Percentiles rank a stretch among this genome's conserved stretches.
These are phyloP conservation scores for Fusarium aywerte DNA, from an alignment of 2,329 filamentous ascomycete species.

Conservation along the genomic window DNA sequence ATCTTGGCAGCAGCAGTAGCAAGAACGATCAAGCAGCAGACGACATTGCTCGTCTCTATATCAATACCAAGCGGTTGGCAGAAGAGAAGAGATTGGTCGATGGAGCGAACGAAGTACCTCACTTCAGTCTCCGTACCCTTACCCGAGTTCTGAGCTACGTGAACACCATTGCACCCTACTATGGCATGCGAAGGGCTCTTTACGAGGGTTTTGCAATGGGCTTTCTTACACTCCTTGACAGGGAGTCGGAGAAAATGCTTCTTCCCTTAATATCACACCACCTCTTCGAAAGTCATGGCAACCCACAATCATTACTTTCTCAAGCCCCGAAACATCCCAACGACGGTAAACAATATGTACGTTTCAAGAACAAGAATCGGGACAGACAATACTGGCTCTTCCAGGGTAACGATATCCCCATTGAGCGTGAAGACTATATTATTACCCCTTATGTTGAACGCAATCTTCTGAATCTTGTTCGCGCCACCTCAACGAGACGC, in stretches of 20 bases:
- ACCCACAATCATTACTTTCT: constrained; percentile 77
- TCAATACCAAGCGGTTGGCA: constrained; percentile 84
- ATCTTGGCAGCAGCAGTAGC: constrained; percentile 77
- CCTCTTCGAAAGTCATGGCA: constrained; percentile 75
- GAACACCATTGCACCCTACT: constrained; percentile 82
- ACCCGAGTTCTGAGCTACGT: constrained; percentile 92
- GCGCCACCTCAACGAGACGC: constrained; percentile 88
- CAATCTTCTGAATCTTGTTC: constrained; percentile 92
- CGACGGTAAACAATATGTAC: constrained; percentile 82
- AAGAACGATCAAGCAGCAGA: constrained; percentile 78
- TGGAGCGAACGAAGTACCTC: constrained; percentile 93
- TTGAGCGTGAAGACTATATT: constrained; percentile 90
- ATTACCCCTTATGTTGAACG: constrained; percentile 94
- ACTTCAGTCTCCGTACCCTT: constrained; percentile 95
- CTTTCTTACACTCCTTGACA: constrained; percentile 88
- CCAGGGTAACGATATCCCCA: constrained; percentile 71
- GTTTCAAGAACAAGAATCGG: constrained; percentile 73
- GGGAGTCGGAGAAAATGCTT: constrained; percentile 81
- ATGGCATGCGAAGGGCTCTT: constrained; percentile 84
- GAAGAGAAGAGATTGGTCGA: constrained; percentile 89
- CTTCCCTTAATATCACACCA: constrained; percentile 83
- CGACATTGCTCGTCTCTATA: constrained; percentile 87
- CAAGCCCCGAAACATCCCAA: constrained; percentile 81
- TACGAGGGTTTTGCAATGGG: constrained; percentile 99
- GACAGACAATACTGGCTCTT: constrained; percentile 89